Conservation (phyloP, 2,329 filamentous ascomycete genomes). For the Plenodomus tracheiphilus region DNA sequence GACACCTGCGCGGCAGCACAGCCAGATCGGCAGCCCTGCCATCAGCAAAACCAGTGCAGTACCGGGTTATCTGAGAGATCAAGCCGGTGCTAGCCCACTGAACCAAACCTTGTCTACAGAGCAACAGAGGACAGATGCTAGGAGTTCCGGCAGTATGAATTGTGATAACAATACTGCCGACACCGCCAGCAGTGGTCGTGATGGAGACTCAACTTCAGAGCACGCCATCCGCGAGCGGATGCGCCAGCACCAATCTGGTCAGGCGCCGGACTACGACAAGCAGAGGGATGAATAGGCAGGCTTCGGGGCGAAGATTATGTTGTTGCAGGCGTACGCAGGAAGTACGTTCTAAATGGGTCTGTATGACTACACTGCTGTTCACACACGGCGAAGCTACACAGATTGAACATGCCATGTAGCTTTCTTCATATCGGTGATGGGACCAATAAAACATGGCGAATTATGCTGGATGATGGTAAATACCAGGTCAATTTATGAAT, state of each 20-base stretch:
- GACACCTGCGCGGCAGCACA: slow-evolving; percentile 56
- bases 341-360: not conserved
- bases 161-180: slow-evolving; percentile 49
- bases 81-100: slow-evolving; percentile 34
- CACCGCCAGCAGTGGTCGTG: slow-evolving; percentile 33
- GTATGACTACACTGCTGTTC: not conserved
- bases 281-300: slow-evolving; percentile 20
- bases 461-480: no score
- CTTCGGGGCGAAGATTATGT: not conserved
- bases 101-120: slow-evolving; percentile 36
- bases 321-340: not conserved
- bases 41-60: slow-evolving; percentile 53
- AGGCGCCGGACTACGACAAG: slow-evolving; percentile 26
- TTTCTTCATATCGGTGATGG: not conserved
- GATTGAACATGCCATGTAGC: not conserved
- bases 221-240: slow-evolving; percentile 62
- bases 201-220: slow-evolving; percentile 62
- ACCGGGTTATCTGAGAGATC: slow-evolving; percentile 40
- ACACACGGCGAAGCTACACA: not conserved
- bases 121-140: slow-evolving; percentile 46
- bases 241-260: slow-evolving; percentile 30
- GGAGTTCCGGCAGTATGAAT: slow-evolving; percentile 51
- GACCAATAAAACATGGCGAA: not conserved
- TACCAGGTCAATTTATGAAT: no score
- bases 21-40: slow-evolving; percentile 79